Evolutionary conservation across 106 monocot genomes (phyloP).

Genomic region (Allium sativum): DNA sequence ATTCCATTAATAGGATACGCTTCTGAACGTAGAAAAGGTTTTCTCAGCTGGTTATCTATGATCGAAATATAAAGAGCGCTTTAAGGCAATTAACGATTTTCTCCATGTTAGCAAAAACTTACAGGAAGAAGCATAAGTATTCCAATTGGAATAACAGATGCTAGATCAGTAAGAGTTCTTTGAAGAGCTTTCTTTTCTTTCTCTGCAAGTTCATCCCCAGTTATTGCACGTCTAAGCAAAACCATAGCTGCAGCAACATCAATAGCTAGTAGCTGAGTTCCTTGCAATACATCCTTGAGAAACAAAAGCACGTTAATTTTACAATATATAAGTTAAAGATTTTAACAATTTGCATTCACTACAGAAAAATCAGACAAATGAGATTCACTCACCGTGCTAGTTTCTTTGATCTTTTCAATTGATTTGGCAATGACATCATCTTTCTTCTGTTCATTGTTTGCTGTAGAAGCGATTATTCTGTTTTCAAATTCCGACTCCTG

Average conservation of each 20-base stretch:
- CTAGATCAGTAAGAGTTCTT: conserved; percentile 88
- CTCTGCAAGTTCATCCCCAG: conserved; percentile 86
- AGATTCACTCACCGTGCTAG: conserved; percentile 54
- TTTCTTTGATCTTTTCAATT: conserved; percentile 75
- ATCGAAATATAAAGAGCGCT: background rate
- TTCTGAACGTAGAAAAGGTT: too few species aligned
- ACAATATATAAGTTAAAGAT: too few species aligned
- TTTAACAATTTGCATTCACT: too few species aligned
- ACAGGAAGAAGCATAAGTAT: conserved; percentile 99
- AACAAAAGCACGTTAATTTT: background rate
- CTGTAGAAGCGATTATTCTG: conserved; percentile 13
- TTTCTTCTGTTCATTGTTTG: conserved; percentile 29
- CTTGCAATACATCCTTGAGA: conserved; percentile 82
- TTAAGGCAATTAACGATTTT: background rate
- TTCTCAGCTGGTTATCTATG: too few species aligned
- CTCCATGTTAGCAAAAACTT: conserved; percentile 16
- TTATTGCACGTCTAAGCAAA: conserved; percentile 62
- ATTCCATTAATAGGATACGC: too few species aligned
- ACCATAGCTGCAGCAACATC: conserved; percentile 73
- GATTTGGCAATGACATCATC: conserved; percentile 63
- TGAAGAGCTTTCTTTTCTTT: conserved; percentile 91
- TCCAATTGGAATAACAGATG: conserved; percentile 94
- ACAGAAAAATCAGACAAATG: background rate
- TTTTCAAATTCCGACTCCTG: conserved; percentile 38
- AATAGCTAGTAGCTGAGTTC: conserved; percentile 91